A percentile compares a stretch with the other conserved stretches of the same genome.
These are phyloP conservation scores for Naegleria lovaniensis DNA, from an alignment of 208 protist genomes.

Conservation along the genomic window DNA sequence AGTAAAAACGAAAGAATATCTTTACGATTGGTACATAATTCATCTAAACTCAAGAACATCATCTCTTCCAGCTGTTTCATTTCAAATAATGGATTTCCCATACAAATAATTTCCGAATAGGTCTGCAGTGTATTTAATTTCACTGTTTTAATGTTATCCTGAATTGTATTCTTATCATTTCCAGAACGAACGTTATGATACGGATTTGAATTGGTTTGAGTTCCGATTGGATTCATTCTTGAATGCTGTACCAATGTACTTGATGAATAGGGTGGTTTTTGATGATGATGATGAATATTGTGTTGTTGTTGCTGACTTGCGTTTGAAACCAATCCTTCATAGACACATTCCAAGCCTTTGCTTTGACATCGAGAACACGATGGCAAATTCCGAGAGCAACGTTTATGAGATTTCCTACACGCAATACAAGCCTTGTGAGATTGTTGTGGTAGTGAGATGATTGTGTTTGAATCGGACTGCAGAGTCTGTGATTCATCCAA, in stretches of 20 bases:
- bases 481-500: too few relatives aligned
- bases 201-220: too few relatives aligned
- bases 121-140: background rate
- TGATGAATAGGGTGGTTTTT: too few relatives aligned
- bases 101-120: background rate
- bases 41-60: background rate
- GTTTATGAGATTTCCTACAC: background rate
- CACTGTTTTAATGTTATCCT: background rate
- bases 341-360: background rate
- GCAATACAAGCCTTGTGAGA: background rate
- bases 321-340: background rate
- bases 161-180: background rate
- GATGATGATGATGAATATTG: background rate
- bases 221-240: background rate
- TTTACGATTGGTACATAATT: background rate
- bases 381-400: background rate
- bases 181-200: too few relatives aligned
- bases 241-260: background rate
- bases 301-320: background rate
- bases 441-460: too few relatives aligned
- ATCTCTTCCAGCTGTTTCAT: background rate
- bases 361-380: background rate
- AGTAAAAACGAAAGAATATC: background rate
- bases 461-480: too few relatives aligned
- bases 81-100: background rate